A percentile compares a stretch with the other conserved stretches of the same genome.
These are phyloP conservation scores for Aspergillus amoenus DNA, from an alignment of 2,329 filamentous ascomycete species.

Conservation along the genomic window DNA sequence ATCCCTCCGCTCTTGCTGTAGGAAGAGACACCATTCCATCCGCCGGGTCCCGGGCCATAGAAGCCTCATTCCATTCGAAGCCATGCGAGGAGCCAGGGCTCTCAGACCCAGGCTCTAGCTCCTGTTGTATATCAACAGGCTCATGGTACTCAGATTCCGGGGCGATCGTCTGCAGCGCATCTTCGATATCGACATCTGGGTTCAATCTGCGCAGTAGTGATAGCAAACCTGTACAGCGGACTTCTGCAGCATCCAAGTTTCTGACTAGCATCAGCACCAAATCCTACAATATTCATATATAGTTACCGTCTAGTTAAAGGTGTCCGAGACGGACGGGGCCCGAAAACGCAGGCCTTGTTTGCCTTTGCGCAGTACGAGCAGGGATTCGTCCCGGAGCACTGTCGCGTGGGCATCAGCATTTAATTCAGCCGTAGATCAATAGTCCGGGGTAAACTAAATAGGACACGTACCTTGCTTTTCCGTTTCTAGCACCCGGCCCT, in stretches of 20 bases:
- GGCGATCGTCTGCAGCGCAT: constrained; percentile 4
- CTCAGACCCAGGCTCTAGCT: not conserved
- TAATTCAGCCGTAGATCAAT: not conserved
- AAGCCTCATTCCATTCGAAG: constrained; percentile 18
- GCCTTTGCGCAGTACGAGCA: constrained; percentile 15
- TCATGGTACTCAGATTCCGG: not conserved
- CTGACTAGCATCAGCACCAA: not conserved
- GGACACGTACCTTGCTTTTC: constrained; percentile 11
- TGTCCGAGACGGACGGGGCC: constrained; percentile 11
- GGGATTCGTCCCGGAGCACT: constrained; percentile 19
- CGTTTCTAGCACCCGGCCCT: constrained; percentile 2
- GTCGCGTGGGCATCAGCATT: not conserved
- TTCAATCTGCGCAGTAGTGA: constrained; percentile 10
- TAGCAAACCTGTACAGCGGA: constrained; percentile 10
- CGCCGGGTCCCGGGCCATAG: not conserved
- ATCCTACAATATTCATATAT: not conserved
- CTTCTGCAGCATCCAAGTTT: constrained; percentile 17
- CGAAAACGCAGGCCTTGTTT: constrained; percentile 15
- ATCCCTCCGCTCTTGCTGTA: constrained; percentile 8
- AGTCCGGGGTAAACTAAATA: not conserved
- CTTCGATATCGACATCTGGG: constrained; percentile 17
- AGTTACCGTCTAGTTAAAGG: constrained; percentile 16
- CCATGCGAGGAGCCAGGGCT: constrained; percentile 1
- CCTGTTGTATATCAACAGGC: not conserved
- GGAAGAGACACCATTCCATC: constrained; percentile 21